Percentiles rank a stretch among this genome's conserved stretches.
Conservation (phyloP, 345 rosid species). For the Rhodamnia rubescens region DNA sequence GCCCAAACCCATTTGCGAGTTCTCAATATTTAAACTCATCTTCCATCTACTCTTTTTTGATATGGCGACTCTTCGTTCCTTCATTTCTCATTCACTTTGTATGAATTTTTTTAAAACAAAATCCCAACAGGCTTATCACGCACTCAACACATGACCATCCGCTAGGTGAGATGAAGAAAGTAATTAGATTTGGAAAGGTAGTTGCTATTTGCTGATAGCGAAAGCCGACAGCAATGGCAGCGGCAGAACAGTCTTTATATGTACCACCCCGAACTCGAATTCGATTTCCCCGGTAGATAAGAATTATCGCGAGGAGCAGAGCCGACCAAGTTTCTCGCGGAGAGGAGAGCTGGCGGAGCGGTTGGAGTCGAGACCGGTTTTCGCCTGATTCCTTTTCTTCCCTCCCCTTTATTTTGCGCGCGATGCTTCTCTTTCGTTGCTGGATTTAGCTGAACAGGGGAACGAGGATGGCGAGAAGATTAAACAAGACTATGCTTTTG, state of each 20-base stretch:
- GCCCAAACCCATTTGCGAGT: too few relatives aligned
- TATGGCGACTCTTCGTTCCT: too few relatives aligned
- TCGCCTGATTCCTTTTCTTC: not conserved
- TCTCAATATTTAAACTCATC: too few relatives aligned
- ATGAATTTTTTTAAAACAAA: too few relatives aligned
- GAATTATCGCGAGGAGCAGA: too few relatives aligned
- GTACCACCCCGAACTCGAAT: too few relatives aligned
- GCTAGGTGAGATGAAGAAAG: not conserved
- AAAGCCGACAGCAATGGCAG: too few relatives aligned
- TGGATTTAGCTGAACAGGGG: not conserved
- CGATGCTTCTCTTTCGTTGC: not conserved
- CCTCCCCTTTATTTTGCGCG: not conserved
- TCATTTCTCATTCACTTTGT: too few relatives aligned
- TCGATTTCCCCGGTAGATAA: too few relatives aligned
- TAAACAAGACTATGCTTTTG: not conserved
- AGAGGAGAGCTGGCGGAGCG: not conserved
- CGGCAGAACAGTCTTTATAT: too few relatives aligned
- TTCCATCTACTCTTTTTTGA: too few relatives aligned
- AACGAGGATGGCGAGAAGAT: not conserved
- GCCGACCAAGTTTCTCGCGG: not conserved
- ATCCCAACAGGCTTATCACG: too few relatives aligned
- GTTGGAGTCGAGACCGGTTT: not conserved
- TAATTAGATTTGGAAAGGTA: not conserved
- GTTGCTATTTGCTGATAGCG: not conserved
- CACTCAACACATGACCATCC: not conserved